phyloP scores from a whole-genome alignment of 2,329 filamentous ascomycete species.

The Didymella glomerata region DNA sequence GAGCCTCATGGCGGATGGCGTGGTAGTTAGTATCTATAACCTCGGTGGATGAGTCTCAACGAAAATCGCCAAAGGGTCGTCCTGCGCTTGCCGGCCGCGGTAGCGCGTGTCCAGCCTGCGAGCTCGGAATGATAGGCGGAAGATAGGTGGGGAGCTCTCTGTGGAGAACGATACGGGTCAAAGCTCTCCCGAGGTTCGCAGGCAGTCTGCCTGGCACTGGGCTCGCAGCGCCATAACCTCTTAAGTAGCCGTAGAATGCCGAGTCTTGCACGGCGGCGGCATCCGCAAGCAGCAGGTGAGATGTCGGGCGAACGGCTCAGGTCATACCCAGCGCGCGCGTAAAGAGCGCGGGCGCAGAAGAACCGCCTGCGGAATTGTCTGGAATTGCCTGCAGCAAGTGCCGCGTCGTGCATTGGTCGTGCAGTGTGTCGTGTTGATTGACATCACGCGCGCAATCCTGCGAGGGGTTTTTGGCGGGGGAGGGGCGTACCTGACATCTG shows the following conservation, averaged over 20 bases:
- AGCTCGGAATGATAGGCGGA: slow-evolving; percentile 26
- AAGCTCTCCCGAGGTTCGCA: slow-evolving; percentile 26
- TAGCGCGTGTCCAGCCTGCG: slow-evolving; percentile 21
- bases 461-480: slow-evolving; percentile 12
- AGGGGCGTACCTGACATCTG: slow-evolving; percentile 17
- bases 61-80: slow-evolving; percentile 25
- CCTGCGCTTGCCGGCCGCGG: slow-evolving; percentile 39
- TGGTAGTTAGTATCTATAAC: slow-evolving; percentile 33
- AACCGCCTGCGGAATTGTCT: slow-evolving; percentile 7
- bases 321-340: slow-evolving; percentile 9
- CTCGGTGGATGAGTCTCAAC: slow-evolving; percentile 35
- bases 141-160: slow-evolving; percentile 27
- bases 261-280: slow-evolving; percentile 14
- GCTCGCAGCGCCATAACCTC: slow-evolving; percentile 25
- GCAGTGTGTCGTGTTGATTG: slow-evolving; percentile 8
- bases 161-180: slow-evolving; percentile 33
- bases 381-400: slow-evolving; percentile 10
- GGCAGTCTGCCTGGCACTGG: background rate
- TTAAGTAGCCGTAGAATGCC: slow-evolving; percentile 24
- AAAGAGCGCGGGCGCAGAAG: slow-evolving; percentile 5
- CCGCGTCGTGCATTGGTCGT: slow-evolving; percentile 16
- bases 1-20: slow-evolving; percentile 40
- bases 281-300: slow-evolving; percentile 27
- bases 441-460: slow-evolving; percentile 18
- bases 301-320: slow-evolving; percentile 22